Percentiles rank a stretch among this genome's conserved stretches.
Conservation (phyloP, 164 flowering plant genomes). For the Tetracentron sinense region DNA sequence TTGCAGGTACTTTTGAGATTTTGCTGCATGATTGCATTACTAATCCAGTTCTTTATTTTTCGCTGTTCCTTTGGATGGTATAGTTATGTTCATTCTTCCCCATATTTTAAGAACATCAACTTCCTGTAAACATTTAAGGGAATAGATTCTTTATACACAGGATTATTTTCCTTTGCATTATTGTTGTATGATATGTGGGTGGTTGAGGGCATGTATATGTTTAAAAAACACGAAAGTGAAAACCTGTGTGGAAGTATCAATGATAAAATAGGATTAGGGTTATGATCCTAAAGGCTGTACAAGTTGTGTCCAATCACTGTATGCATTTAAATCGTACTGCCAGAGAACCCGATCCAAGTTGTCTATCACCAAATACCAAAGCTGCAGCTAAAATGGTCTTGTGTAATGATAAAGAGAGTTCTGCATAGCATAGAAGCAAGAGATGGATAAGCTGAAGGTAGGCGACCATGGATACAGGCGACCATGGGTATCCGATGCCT, state of each 20-base stretch:
- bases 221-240: too few species aligned
- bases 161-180: background rate
- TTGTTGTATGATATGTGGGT: too few species aligned
- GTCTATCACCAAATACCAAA: constrained; percentile 28
- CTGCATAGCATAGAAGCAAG: constrained; percentile 15
- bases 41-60: constrained; percentile 22
- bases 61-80: background rate
- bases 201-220: too few species aligned
- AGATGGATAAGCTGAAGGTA: constrained; percentile 25
- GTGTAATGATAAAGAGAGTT: constrained; percentile 24
- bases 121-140: constrained; percentile 4
- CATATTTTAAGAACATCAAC: constrained; percentile 7
- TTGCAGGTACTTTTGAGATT: constrained; percentile 11
- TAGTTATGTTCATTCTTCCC: constrained; percentile 19
- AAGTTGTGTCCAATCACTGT: constrained; percentile 7
- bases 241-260: too few species aligned
- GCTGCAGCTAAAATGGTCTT: constrained; percentile 27
- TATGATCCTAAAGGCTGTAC: constrained; percentile 14
- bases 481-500: background rate
- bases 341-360: background rate
- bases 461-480: background rate
- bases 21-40: constrained; percentile 13
- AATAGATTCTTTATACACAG: constrained; percentile 7
- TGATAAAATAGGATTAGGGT: background rate
- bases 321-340: background rate